Evolutionary conservation across 345 rosid species (phyloP).

Genomic region (Mangifera indica): DNA sequence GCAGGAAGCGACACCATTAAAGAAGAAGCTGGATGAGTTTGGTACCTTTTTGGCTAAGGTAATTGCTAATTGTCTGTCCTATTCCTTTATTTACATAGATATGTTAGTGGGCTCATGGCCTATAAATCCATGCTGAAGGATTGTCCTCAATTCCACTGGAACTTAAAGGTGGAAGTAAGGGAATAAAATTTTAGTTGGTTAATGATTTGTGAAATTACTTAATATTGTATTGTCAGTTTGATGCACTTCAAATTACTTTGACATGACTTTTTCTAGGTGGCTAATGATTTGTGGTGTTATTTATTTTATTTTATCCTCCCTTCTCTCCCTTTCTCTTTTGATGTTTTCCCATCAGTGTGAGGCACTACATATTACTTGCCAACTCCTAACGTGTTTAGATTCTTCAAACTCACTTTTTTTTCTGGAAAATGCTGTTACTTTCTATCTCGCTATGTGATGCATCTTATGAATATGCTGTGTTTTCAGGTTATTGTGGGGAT

Average conservation of each 20-base stretch:
- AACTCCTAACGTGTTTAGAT: not conserved
- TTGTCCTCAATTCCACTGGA: not conserved
- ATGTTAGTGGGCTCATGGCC: not conserved
- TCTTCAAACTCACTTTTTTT: not conserved
- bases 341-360: not conserved
- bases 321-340: not conserved
- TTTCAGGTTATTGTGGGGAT: constrained; percentile 96
- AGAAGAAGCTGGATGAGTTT: constrained; percentile 97
- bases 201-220: not conserved
- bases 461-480: constrained; percentile 18
- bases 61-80: constrained; percentile 17
- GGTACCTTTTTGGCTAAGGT: constrained; percentile 99
- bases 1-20: constrained; percentile 95
- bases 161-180: not conserved
- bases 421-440: not conserved
- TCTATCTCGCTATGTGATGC: not conserved
- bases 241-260: not conserved
- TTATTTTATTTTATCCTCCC: not conserved
- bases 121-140: not conserved
- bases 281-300: not conserved
- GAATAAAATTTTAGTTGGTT: not conserved
- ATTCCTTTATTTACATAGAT: not conserved
- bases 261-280: not conserved
- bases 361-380: not conserved
- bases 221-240: too few species aligned